A percentile compares a stretch with the other conserved stretches of the same genome.
Evolutionary conservation across 176 grass and related monocot genomes (phyloP).

Genomic region (Avena sativa): DNA sequence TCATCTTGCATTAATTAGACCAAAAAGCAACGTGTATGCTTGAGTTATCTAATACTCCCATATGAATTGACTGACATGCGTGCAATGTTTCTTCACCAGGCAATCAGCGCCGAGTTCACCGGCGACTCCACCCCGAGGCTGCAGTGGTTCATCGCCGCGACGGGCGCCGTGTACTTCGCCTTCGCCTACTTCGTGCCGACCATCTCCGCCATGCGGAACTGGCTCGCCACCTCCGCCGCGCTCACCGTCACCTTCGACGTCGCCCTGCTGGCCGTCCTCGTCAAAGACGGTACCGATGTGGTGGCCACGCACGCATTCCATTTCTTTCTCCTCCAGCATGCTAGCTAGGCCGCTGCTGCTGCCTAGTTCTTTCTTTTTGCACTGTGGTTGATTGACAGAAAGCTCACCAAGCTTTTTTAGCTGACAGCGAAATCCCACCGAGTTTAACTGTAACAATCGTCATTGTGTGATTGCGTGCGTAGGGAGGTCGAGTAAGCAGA

Average conservation of each 20-base stretch:
- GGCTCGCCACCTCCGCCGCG: slow-evolving; percentile 72
- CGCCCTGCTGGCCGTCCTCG: slow-evolving; percentile 57
- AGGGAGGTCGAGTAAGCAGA: slow-evolving; percentile 52
- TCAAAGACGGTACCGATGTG: slow-evolving; percentile 62
- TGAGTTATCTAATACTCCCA: neutral
- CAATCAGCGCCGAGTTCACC: slow-evolving; percentile 72
- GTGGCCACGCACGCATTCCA: neutral
- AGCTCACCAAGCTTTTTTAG: neutral
- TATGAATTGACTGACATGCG: neutral
- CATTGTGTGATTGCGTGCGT: neutral
- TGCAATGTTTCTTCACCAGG: slow-evolving; percentile 37
- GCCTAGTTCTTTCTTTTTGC: neutral
- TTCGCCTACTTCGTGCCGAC: slow-evolving; percentile 90
- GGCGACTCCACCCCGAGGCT: slow-evolving; percentile 56
- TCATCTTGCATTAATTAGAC: neutral
- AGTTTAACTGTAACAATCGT: no score
- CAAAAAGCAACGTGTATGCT: neutral
- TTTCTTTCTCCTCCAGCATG: neutral
- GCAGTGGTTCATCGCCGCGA: slow-evolving; percentile 59
- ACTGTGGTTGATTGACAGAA: neutral
- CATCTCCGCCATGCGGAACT: slow-evolving; percentile 87
- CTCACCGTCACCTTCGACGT: slow-evolving; percentile 62
- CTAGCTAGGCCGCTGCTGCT: neutral
- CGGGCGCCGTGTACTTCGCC: slow-evolving; percentile 62
- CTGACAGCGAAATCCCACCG: neutral